Base-by-base conservation (phyloP, 1,284 basidiomycete genomes). In the Moesziomyces antarcticus region DNA sequence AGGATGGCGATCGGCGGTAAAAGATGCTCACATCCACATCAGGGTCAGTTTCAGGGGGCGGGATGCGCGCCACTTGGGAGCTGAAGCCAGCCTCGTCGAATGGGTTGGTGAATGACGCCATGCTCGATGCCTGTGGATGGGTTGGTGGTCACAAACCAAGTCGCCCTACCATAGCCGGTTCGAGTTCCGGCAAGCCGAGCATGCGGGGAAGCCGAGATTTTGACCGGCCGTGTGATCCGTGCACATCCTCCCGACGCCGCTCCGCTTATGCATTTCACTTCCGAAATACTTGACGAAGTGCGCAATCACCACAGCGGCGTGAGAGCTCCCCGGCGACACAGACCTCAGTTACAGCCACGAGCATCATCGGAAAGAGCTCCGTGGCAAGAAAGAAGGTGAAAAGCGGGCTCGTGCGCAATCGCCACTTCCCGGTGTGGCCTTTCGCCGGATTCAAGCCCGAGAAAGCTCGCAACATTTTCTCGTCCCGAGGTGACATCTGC, bases 21-120 rank as follows among this genome's bases (percentile, higher is more conserved):
- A 66, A 72, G 45, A 72, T 72, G 25, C 48, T 44, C 3, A 72
- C 59, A 21, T 51, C 25, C 9, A 56, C 52, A 9, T 62, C 55
- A 1, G 63, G 48, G 25, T 72, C 69, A 24, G 61, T 40, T 16
- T 55, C 11, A 8, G 56, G 50, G 20, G 56, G 24, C 1, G 55
- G 40, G 13, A 66, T 53, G 20, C 13, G 4, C 11, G 35, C 30
- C 14, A 16, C 42, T 14, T 22, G 5, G 6, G 56, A 49, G 35
- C 47, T 42, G 35, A 66, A 61, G 0, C 20, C 20, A n/a, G 55
- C 50, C 22, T 10, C 40, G 16, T 72, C 55, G 56, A 72, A 62
- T 3, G 62, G 63, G 25, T 66, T 50, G 35, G 43, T 16, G 27
- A 63, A 58, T 1, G 22, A 20, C 16, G 52, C 22, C 53, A 61